Evolutionary conservation across 2,329 filamentous ascomycete species (phyloP), one percentile per base, ranked within the genome.

Genomic region (Microdochium bolleyi): DNA sequence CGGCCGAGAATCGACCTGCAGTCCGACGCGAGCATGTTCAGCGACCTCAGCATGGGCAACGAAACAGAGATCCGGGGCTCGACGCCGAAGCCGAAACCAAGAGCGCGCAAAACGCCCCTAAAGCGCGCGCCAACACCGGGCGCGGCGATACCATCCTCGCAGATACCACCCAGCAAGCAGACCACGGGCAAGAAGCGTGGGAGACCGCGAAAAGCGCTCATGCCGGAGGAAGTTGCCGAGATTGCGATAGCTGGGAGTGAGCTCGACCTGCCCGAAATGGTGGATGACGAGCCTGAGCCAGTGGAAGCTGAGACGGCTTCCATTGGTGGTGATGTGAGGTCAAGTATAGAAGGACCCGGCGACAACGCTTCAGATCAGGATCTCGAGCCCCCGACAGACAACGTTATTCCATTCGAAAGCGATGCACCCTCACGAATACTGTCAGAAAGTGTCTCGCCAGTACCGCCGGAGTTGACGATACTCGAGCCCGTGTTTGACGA

Each of bases 31-130:
- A 60, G 59, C 32, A 52, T 56, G 5, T 21, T 56, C 11, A 55
- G 57, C 52, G 64, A 67, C 48, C 62, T 60, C 44, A 52, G 58
- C 52, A 44, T 49, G 32, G 52, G 58, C 48, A 53, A 60, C 49
- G 53, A 49, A 51, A 49, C 44, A 55, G 46, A 65, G 59, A 54
- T 55, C 56, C 53, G 62, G 57, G 58, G 62, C 53, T 55, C 60
- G 7, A 65, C 63, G 3, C 65, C 68, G 1, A 73, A 70, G 24
- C 41, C 41, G 19, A 46, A 46, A 22, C 60, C 71, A 4, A 68
- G 55, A 24, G 37, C 54, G 51, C 58, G 61, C 34, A 67, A 62
- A 51, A 67, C 63, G 3, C 63, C 64, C 3, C 62, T 54, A 51
- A 62, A 55, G 22, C 46, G 51, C 10, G 38, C 60, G 30, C 52